Conservation (phyloP, 2,329 filamentous ascomycete genomes). For the Penicillium sp. region DNA sequence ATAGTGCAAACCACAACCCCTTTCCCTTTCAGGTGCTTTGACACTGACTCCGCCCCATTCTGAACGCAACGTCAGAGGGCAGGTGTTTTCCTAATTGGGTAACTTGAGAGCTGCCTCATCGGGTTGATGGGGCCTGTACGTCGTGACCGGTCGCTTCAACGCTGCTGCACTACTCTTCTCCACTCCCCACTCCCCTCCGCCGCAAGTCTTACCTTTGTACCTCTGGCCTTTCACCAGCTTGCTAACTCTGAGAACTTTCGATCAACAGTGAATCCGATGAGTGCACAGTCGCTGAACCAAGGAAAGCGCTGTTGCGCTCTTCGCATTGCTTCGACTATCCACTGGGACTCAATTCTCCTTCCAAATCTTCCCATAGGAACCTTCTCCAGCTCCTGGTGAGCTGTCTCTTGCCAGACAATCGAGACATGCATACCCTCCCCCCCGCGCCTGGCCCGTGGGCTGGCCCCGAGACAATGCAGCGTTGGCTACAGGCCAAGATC, state of each 20-base stretch:
- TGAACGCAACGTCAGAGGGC: neutral
- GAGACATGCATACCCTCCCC: constrained; percentile 25
- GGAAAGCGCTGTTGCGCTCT: constrained; percentile 44
- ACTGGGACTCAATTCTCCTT: neutral
- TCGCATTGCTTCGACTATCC: constrained; percentile 21
- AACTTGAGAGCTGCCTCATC: constrained; percentile 4
- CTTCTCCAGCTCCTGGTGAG: constrained; percentile 33
- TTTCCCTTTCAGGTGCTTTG: neutral
- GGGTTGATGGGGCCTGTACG: neutral
- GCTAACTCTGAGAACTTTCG: constrained; percentile 55
- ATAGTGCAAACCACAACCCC: neutral
- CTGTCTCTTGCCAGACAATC: constrained; percentile 34
- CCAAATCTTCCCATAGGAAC: constrained; percentile 2
- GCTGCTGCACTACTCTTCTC: neutral
- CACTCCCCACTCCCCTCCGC: neutral
- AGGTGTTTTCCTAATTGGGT: constrained; percentile 17
- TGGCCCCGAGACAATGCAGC: constrained; percentile 70
- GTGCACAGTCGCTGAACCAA: constrained; percentile 49
- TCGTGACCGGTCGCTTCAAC: neutral
- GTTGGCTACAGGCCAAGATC: constrained; percentile 70
- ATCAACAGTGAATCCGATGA: constrained; percentile 56
- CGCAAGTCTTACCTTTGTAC: neutral
- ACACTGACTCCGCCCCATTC: constrained; percentile 12
- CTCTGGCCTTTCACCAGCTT: constrained; percentile 43
- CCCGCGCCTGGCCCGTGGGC: constrained; percentile 44